Base-by-base conservation (phyloP, 371 early-diverging fungal species). In the Circinella minor region DNA sequence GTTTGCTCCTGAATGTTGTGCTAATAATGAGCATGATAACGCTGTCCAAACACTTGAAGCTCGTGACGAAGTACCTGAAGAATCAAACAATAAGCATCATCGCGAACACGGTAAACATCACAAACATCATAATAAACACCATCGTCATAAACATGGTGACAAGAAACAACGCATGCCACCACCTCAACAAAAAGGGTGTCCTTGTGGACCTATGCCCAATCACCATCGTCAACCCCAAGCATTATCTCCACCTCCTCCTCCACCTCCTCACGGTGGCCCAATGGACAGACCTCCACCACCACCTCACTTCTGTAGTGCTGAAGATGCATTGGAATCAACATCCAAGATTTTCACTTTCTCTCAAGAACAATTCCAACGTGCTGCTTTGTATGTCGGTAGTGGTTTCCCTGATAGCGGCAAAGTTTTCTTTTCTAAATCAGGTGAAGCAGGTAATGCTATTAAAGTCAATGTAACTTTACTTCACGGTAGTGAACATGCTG, bases 281-380 rank as follows among this genome's bases (percentile, higher is more conserved):
- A n/a, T 67, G 39, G 27, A 27, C 49, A 36, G 51, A 34, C 48
- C 62, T 48, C 70, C 70, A 3, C 13, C 63, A 36, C 63, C 57
- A 39, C 68, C 68, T 46, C 36, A 47, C 18, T 47, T 57, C 60
- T 71, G 68, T 18, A 18, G 43, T 27, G 54, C 74, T 10, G 47
- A 68, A 38, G 63, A 36, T 13, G 61, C 61, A 34, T 59, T 74
- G 47, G 37, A 55, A 15, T 43, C 74, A 13, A 65, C 65, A 3
- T 61, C 70, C 7, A 70, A 70, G 0, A 60, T 54, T 1, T 63
- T 68, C 39, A 67, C 36, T 13, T 71, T 74, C 55, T 74, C 74
- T 14, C 68, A 71, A 13, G 70, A 74, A n/a, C 55, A 74, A 61
- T 74, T 70, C 49, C 67, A 62, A 38, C 54, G 61, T 14, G 66